Evolutionary conservation across 441 rosid genomes (phyloP).

Genomic region (Aquilaria agallochum): DNA sequence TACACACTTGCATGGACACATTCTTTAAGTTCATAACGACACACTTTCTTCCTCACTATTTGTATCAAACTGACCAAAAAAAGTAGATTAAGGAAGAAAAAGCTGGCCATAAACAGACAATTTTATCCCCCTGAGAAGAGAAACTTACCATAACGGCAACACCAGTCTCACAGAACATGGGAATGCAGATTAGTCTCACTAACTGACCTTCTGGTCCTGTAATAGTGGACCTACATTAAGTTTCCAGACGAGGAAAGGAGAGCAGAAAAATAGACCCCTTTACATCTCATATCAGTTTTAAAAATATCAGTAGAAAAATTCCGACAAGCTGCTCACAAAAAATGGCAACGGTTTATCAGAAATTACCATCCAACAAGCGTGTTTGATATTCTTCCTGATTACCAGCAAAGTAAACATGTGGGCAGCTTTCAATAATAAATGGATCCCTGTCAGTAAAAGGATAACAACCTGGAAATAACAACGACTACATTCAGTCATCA

Average conservation of each 20-base stretch:
- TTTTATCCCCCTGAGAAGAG: slow-evolving; percentile 13
- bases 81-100: background rate
- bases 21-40: background rate
- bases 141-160: slow-evolving; percentile 73
- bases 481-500: background rate
- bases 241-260: no score
- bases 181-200: slow-evolving; percentile 77
- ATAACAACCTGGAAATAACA: slow-evolving; percentile 66
- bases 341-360: background rate
- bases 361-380: slow-evolving; percentile 54
- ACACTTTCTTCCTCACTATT: background rate
- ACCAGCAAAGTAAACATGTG: slow-evolving; percentile 91
- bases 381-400: slow-evolving; percentile 76
- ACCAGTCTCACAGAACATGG: slow-evolving; percentile 79
- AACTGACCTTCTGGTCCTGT: slow-evolving; percentile 90
- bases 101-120: background rate
- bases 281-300: no score
- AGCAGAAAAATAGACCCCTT: no score
- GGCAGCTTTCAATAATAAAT: slow-evolving; percentile 85
- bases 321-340: no score
- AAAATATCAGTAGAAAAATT: no score
- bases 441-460: slow-evolving; percentile 96
- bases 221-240: slow-evolving; percentile 2
- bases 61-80: background rate
- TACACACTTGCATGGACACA: background rate